Base-by-base conservation (phyloP, 768 basidiomycete species). In the Leccinum truebloodii region DNA sequence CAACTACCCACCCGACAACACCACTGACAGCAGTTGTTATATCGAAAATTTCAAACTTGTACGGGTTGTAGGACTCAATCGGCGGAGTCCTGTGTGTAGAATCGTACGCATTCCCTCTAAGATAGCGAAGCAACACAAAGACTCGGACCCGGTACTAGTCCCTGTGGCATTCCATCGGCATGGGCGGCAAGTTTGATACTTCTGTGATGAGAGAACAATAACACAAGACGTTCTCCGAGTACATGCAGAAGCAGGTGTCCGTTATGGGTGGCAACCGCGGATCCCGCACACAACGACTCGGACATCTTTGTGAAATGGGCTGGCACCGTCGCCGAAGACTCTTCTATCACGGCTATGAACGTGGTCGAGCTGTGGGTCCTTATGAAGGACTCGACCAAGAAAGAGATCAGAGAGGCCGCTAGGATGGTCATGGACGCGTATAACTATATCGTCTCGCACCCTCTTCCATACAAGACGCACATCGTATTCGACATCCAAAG, bases 1-100 rank as follows among this genome's bases (percentile, higher is more conserved):
- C 14, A 67, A 74, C 53, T 89, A 90, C 69, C 89, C 89, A 32
- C 89, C 88, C 13, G 83, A 80, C 63, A 74, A 79, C 24, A 71
- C 77, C 18, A 26, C 26, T 26, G 26, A 26, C 26, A 26, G 26
- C 26, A 26, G 26, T 26, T 26, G 26, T 26, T 26, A 26, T 26
- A 26, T 26, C 26, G 26, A 26, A 26, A 26, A 26, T 26, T 26
- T 26, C 26, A 26, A 26, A 26, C 26, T 26, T 26, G 26, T 26
- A 26, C 26, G 26, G 26, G 26, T 26, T 26, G 26, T 26, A 1
- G 26, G 26, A 26, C 26, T 26, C 26, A 26, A 26, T 26, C 26
- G 6, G 26, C 26, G 6, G 26, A 26, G 26, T 26, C 26, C 26
- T 26, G 26, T 26, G 26, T 26, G 26, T 26, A 26, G 26, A 26